Evolutionary conservation across 2,329 filamentous ascomycete species (phyloP), one percentile per base, ranked within the genome.

Genomic region (Ramularia endophylla): DNA sequence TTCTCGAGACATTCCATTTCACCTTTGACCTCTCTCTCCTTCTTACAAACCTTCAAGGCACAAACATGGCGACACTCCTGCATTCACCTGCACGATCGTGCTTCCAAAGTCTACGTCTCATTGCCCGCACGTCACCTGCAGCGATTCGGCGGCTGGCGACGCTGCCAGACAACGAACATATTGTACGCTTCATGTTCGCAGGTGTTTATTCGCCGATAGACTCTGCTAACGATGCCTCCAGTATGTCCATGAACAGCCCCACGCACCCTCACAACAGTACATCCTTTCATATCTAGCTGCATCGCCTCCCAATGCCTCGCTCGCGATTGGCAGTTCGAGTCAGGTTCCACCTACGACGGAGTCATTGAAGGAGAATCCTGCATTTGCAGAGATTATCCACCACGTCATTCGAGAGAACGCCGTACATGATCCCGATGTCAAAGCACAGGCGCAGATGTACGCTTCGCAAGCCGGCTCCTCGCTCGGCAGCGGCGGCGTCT

Each of bases 381-480:
- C 65, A 3, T 81, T 82, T 58, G 62, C 79, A 15, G 55, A 64
- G 8, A 73, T 78, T 37, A 62, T 82, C 1, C 74, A 80, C 51
- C 69, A 71, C 3, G 73, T 80, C 5, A 64, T 80, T 41, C 61
- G 68, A 19, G 61, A 73, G 27, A 61, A 80, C 55, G 78, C 77
- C 1, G 64, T 68, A 15, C 57, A 71, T 37, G 78, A 82, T 46
- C 75, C 76, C 0, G 68, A 71, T 15, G 71, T 79, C 8, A 66
- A 74, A 46, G 72, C 72, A 2, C 75, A 80, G 60, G 78, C 78
- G 3, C 68, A 74, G 28, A 74, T 77, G 39, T 80, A 78, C 65
- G 72, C 72, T 4, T 80, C 76, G 2, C 72, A 74, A 2, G 69
- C 74, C 4, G 78, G 77, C 16, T 71, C 74, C 27, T 70, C 70